Evolutionary conservation across 805 yeast genomes (phyloP).

Genomic region (Pichia cephalocereana): DNA sequence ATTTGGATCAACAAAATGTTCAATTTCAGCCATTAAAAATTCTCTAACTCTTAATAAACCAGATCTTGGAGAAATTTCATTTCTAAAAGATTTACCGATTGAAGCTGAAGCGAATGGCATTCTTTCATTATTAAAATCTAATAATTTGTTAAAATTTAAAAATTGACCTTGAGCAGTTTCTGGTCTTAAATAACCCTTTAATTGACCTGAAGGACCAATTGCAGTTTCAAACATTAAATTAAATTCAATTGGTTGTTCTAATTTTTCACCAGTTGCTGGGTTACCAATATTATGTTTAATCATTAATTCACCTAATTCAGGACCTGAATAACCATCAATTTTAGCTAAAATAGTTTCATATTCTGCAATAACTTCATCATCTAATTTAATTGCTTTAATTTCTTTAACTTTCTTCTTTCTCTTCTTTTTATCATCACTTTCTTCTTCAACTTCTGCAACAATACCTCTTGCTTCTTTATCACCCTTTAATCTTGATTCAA

Average conservation of each 20-base stretch:
- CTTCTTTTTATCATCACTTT: slow-evolving; percentile 73
- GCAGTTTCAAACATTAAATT: slow-evolving; percentile 99
- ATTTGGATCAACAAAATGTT: slow-evolving; percentile 93
- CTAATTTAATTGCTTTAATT: slow-evolving; percentile 79
- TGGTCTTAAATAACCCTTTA: slow-evolving; percentile 94
- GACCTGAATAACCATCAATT: slow-evolving; percentile 94
- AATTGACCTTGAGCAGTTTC: slow-evolving; percentile 99
- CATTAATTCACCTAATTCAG: slow-evolving; percentile 85
- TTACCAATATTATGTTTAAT: slow-evolving; percentile 73
- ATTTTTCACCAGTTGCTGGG: slow-evolving; percentile 80
- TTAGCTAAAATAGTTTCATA: slow-evolving; percentile 82
- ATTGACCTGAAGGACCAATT: slow-evolving; percentile 95
- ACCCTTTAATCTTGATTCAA: slow-evolving; percentile 94
- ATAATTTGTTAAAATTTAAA: slow-evolving; percentile 84
- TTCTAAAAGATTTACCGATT: slow-evolving; percentile 97
- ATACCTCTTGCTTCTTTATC: slow-evolving; percentile 95
- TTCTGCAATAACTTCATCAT: slow-evolving; percentile 68
- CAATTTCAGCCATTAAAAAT: slow-evolving; percentile 98
- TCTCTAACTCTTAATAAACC: slow-evolving; percentile 97
- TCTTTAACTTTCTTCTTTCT: slow-evolving; percentile 95
- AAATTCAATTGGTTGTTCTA: slow-evolving; percentile 90
- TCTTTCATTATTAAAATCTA: slow-evolving; percentile 89
- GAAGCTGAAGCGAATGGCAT: slow-evolving; percentile 99
- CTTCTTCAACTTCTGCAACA: slow-evolving; percentile 54
- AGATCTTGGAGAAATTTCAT: slow-evolving; percentile 97